Base-by-base conservation (phyloP, 345 rosid genomes). In the Boechera retrofracta region DNA sequence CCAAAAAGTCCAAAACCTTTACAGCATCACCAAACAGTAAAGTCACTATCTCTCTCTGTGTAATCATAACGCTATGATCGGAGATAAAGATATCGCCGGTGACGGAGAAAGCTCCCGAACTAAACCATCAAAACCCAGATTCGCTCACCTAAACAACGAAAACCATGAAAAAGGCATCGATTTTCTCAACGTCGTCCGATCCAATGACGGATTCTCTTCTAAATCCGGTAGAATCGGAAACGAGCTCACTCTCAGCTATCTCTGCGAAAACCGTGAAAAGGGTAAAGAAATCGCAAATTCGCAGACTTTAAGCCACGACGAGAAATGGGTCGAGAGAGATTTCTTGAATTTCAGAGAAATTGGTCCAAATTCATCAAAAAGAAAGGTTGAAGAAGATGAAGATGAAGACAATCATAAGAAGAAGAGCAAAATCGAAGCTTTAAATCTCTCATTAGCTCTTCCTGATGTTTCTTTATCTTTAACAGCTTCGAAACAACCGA, bases 321-420 rank as follows among this genome's bases (percentile, higher is more conserved):
- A 85, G 49, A 87, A 90, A 77, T 87, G 93, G 89, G 87, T 91
- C 5, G 97, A 91, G 86, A 86, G 97, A 49, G 97, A 94, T 85
- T 94, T 91, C 87, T 74, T 94, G 85, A 94, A 81, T 86, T 79
- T 91, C 77, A 86, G 84, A 47, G 89, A 86, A 57, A 71, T 71
- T 45, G 77, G 81, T 63, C 77, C 92, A 2, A 39, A 39, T 39
- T 39, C 44, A 2, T 39, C 44, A 39, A 89, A 87, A 71, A 80
- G 89, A 31, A 86, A 85, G 66, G 74, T 42, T 33, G 83, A 84
- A 3, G 89, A 81, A 53, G 65, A 75, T 39, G 77, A 78, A 67
- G 82, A 76, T 26, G 76, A 83, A 51, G 83, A 63, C 72, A 38
- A 12, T 82, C 67, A 28, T 78, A 49, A 16, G 8, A 38, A 28